Evolutionary conservation across 2,329 filamentous ascomycete species (phyloP).

Genomic region (Trichoderma sp.): DNA sequence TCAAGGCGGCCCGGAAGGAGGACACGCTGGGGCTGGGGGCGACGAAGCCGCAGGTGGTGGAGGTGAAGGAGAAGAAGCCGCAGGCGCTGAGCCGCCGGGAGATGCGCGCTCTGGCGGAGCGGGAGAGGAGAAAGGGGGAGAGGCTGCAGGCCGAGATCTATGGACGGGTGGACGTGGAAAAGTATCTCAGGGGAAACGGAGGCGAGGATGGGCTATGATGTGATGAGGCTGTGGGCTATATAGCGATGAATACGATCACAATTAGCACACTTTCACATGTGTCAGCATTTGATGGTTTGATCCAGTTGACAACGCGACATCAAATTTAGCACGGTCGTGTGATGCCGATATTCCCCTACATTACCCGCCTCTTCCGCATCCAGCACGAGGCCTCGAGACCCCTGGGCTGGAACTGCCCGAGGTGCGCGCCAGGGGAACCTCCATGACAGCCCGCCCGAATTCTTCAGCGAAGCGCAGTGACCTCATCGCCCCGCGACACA

Average conservation of each 20-base stretch:
- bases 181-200: constrained; percentile 62
- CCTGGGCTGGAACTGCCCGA: neutral
- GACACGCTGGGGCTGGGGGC: constrained; percentile 75
- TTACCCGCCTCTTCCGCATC: neutral
- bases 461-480: constrained; percentile 19
- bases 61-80: constrained; percentile 57
- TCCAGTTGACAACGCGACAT: too few species aligned
- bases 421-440: neutral
- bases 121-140: constrained; percentile 60
- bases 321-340: neutral
- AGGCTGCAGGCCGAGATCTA: constrained; percentile 72
- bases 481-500: constrained; percentile 24
- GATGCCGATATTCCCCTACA: neutral
- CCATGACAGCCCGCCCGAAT: too few species aligned
- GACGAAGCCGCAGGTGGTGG: constrained; percentile 46
- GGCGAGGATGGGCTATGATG: constrained; percentile 31
- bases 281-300: too few species aligned
- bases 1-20: constrained; percentile 72
- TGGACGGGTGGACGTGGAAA: constrained; percentile 72
- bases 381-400: neutral
- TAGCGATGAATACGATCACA: neutral
- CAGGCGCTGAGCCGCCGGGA: constrained; percentile 64
- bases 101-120: constrained; percentile 46
- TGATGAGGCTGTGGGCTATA: neutral
- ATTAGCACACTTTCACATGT: too few species aligned